These are phyloP conservation scores for Salvia sclarea DNA, from an alignment of 305 asterid genomes.

Conservation along the genomic window DNA sequence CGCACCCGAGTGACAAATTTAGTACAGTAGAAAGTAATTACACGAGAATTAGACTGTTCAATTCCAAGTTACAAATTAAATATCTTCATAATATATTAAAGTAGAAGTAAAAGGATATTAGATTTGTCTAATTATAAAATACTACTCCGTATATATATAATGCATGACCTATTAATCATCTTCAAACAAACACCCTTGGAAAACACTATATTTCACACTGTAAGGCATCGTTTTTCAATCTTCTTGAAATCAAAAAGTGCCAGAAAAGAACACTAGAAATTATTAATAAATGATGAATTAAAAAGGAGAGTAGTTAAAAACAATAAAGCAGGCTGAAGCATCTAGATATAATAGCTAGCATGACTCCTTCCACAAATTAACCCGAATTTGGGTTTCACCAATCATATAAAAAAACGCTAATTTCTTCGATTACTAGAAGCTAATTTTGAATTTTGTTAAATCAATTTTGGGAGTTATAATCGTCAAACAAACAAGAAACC, in stretches of 20 bases:
- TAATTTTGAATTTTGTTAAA: not conserved
- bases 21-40: too few species aligned
- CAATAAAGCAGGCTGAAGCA: conserved; percentile 20
- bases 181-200: not conserved
- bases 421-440: not conserved
- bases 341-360: not conserved
- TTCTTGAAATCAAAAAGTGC: not conserved
- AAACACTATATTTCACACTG: not conserved
- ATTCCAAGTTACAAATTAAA: too few species aligned
- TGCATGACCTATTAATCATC: not conserved
- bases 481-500: conserved; percentile 13
- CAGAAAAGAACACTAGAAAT: not conserved
- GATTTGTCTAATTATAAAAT: not conserved
- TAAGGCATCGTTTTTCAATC: conserved; percentile 4
- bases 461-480: not conserved
- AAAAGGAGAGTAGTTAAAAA: conserved; percentile 7
- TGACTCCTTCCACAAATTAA: conserved; percentile 19
- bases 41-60: too few species aligned
- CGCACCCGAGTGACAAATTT: too few species aligned
- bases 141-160: not conserved
- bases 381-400: conserved; percentile 6
- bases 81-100: not conserved
- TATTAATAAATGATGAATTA: not conserved
- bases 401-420: not conserved
- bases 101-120: not conserved